A percentile compares a stretch with the other conserved stretches of the same genome.
phyloP scores from a whole-genome alignment of 1,139 yeast species.

The Meyerozyma elateridarum region DNA sequence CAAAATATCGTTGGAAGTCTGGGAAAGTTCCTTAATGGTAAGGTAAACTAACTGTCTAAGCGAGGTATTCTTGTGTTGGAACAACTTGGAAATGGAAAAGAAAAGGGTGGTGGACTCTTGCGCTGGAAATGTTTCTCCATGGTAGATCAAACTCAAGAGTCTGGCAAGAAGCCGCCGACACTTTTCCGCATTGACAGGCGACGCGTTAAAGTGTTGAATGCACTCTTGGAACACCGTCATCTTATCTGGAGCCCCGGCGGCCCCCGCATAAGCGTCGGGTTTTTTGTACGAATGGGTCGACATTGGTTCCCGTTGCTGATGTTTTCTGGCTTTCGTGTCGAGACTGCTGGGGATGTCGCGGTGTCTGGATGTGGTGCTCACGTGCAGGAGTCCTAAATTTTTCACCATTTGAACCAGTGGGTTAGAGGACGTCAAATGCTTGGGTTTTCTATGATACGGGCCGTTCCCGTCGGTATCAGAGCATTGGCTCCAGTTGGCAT shows the following conservation, averaged over 20 bases:
- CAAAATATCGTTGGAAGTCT: constrained; percentile 83
- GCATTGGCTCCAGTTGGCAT: too few relatives aligned
- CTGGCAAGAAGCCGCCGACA: constrained; percentile 77
- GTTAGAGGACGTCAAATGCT: too few relatives aligned
- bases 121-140: constrained; percentile 83
- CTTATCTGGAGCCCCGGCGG: constrained; percentile 74
- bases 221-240: constrained; percentile 98
- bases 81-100: constrained; percentile 89
- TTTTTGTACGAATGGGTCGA: constrained; percentile 80
- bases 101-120: constrained; percentile 90
- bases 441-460: too few relatives aligned
- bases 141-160: constrained; percentile 65
- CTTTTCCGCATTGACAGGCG: constrained; percentile 84
- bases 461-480: too few relatives aligned
- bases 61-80: constrained; percentile 88
- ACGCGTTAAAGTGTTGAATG: constrained; percentile 84
- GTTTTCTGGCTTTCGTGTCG: constrained; percentile 4
- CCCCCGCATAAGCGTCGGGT: constrained; percentile 64
- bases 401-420: too few relatives aligned
- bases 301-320: constrained; percentile 38
- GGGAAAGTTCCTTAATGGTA: constrained; percentile 85
- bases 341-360: neutral
- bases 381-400: too few relatives aligned
- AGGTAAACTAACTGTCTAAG: constrained; percentile 91
- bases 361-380: constrained; percentile 4